Evolutionary conservation across 2,329 filamentous ascomycete species (phyloP), one percentile per base, ranked within the genome.

Genomic region (Pleomassaria siparia): DNA sequence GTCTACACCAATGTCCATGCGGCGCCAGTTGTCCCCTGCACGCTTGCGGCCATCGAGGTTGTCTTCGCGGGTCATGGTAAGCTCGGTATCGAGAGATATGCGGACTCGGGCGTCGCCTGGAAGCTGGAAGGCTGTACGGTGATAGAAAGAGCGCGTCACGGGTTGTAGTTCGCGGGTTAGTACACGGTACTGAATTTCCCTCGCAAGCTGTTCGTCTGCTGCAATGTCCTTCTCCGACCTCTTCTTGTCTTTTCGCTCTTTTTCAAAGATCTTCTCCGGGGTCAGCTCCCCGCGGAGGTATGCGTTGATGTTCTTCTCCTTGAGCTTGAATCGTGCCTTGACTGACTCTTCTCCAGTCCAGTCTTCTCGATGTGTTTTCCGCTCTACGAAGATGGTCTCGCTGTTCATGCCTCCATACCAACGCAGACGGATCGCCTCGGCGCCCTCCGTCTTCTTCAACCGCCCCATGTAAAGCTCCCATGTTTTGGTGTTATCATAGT

Each of bases 291-390:
- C 94, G 42, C 80, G 80, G 72, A 99, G 77, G 69, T 91, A 99
- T 12, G 89, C 81, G 66, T 97, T 97, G 65, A 99, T 87, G 54
- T 96, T 89, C 80, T 99, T 99, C 76, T 99, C 94, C 76, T 99
- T 97, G 55, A 94, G 80, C 8, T 88, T 81, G 66, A 99, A 99
- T 35, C 94, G 88, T 35, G 94, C 92, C 76, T 99, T 99, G 74
- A 99, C 94, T 1, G 92, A 97, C 75, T 97, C 96, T 71, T 99
- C 94, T 49, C 94, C 94, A 0, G 94, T 99, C 94, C 94, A 99
- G 71, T 99, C 94, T 72, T 99, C 94, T 30, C 94, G 87, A 76
- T 99, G 94, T 1, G 94, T 99, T 75, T 99, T 99, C 53, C 94
- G 84, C 77, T 99, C 94, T 20, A 99, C 87, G 64, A 97, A 99